These are phyloP conservation scores for Cladosporium austrohemisphaericum DNA, from an alignment of 2,329 filamentous ascomycete genomes.

Conservation along the genomic window DNA sequence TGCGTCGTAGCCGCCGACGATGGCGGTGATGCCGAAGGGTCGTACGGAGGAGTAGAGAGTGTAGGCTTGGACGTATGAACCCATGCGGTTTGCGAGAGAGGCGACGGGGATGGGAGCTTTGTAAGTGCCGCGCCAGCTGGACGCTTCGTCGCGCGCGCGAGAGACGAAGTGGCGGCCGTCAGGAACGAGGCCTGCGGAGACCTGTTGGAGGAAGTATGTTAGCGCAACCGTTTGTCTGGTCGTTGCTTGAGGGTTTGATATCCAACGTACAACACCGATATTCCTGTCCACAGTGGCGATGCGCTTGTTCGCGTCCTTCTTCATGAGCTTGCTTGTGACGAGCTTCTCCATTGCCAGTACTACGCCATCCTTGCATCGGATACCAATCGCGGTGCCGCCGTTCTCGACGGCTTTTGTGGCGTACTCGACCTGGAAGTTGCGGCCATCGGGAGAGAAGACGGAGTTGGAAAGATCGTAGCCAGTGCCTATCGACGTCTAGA, in stretches of 20 bases:
- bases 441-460: conserved; percentile 97
- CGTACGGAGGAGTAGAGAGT: conserved; percentile 96
- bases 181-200: conserved; percentile 88
- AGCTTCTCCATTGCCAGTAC: conserved; percentile 97
- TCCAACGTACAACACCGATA: conserved; percentile 76
- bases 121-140: conserved; percentile 87
- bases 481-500: conserved; percentile 96
- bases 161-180: conserved; percentile 94
- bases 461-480: conserved; percentile 99
- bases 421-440: conserved; percentile 98
- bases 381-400: conserved; percentile 91
- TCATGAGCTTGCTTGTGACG: conserved; percentile 89
- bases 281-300: conserved; percentile 94
- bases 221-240: too few species aligned
- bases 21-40: conserved; percentile 93
- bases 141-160: conserved; percentile 88
- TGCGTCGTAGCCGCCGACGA: conserved; percentile 89
- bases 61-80: conserved; percentile 93
- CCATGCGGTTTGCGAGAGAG: conserved; percentile 87
- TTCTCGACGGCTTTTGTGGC: conserved; percentile 98
- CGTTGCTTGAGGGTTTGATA: too few species aligned
- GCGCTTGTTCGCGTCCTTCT: conserved; percentile 92
- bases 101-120: conserved; percentile 88
- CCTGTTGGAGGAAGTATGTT: conserved; percentile 51
- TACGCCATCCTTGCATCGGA: conserved; percentile 94